These are phyloP conservation scores for Diplodia scrobiculata DNA, from an alignment of 2,329 filamentous ascomycete species.

Conservation along the genomic window DNA sequence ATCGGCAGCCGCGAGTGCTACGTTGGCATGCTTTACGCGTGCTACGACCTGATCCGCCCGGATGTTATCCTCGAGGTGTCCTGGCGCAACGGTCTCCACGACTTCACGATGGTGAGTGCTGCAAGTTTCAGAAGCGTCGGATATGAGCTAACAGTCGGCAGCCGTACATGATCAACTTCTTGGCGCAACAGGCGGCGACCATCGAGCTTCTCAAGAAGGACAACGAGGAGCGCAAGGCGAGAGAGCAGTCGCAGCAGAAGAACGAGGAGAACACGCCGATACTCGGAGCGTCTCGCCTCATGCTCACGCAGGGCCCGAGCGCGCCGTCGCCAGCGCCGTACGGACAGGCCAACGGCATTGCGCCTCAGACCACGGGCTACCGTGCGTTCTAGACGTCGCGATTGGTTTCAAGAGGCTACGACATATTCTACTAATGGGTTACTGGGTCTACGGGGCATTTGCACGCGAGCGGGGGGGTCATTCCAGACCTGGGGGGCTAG, in stretches of 20 bases:
- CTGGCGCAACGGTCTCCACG: conserved; percentile 89
- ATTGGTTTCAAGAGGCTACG: conserved; percentile 9
- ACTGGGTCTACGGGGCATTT: conserved; percentile 20
- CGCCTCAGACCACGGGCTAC: conserved; percentile 76
- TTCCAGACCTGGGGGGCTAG: conserved; percentile 8
- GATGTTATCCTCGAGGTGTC: conserved; percentile 94
- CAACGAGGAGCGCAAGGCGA: conserved; percentile 86
- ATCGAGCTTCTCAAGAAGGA: conserved; percentile 86
- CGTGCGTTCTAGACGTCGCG: conserved; percentile 40
- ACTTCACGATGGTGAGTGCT: conserved; percentile 82
- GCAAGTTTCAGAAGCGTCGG: background rate
- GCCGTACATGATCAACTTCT: conserved; percentile 98
- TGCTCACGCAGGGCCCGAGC: conserved; percentile 89
- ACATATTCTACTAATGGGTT: conserved; percentile 26
- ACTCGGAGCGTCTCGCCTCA: conserved; percentile 80
- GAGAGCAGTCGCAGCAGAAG: conserved; percentile 74
- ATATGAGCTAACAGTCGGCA: conserved; percentile 33
- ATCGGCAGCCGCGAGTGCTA: conserved; percentile 99
- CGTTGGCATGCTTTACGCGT: conserved; percentile 98
- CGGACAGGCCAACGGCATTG: conserved; percentile 82
- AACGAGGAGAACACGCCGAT: conserved; percentile 94
- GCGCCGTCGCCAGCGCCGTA: conserved; percentile 67
- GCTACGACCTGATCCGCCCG: conserved; percentile 93
- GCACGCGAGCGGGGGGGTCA: conserved; percentile 14
- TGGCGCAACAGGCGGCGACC: conserved; percentile 85